phyloP scores from a whole-genome alignment of 2,329 filamentous ascomycete species.

The Pochonia chlamydosporia region DNA sequence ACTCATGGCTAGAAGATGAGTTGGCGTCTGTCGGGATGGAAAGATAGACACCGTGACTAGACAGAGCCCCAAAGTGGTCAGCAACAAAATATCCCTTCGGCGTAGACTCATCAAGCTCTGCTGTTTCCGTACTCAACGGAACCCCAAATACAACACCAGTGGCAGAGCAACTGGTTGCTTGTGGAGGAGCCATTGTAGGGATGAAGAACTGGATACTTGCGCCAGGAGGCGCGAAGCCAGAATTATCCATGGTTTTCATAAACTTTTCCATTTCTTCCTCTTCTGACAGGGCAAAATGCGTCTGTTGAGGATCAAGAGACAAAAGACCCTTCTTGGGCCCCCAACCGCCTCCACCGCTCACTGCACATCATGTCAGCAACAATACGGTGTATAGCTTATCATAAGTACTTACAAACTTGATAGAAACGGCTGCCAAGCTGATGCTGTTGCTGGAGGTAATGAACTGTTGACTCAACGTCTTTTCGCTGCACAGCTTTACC shows the following conservation, averaged over 20 bases:
- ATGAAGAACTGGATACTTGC: conserved; percentile 64
- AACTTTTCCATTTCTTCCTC: conserved; percentile 49
- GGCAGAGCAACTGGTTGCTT: conserved; percentile 15
- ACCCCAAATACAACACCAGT: conserved; percentile 28
- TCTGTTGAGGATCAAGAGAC: conserved; percentile 67
- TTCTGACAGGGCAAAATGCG: conserved; percentile 37
- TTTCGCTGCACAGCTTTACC: conserved; percentile 9
- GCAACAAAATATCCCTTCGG: conserved; percentile 5
- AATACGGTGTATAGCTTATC: not conserved
- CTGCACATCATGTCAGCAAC: conserved; percentile 20
- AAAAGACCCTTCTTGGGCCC: conserved; percentile 73
- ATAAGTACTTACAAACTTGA: conserved; percentile 24
- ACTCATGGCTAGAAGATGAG: conserved; percentile 12
- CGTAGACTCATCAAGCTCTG: conserved; percentile 2
- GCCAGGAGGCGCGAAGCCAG: conserved; percentile 54
- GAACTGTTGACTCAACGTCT: conserved; percentile 18
- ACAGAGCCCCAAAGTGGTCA: conserved; percentile 56
- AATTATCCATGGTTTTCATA: conserved; percentile 39
- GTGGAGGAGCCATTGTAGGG: conserved; percentile 21
- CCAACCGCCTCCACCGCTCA: conserved; percentile 83
- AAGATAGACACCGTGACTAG: conserved; percentile 55
- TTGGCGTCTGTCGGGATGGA: conserved; percentile 16
- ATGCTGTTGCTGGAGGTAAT: conserved; percentile 28
- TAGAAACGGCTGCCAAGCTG: conserved; percentile 40
- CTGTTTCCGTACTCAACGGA: conserved; percentile 14